phyloP scores from a whole-genome alignment of 2,329 filamentous ascomycete genomes.

The Apiospora arundinis region DNA sequence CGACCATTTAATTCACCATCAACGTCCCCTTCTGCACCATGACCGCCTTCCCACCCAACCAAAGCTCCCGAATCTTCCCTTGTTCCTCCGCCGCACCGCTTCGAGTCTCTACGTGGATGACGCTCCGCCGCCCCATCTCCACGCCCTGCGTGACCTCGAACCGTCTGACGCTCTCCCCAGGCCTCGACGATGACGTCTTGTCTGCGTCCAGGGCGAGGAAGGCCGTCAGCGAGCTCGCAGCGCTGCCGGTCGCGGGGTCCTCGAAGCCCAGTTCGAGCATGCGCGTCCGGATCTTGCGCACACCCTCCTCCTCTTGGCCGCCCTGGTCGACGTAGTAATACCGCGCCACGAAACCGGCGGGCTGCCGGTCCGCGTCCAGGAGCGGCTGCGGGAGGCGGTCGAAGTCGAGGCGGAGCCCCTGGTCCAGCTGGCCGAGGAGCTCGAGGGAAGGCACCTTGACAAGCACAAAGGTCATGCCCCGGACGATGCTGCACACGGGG shows the following conservation, averaged over 20 bases:
- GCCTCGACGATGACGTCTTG: too few species aligned
- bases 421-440: slow-evolving; percentile 54
- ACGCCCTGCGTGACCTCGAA: slow-evolving; percentile 69
- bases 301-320: slow-evolving; percentile 32
- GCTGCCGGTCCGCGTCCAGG: slow-evolving; percentile 60
- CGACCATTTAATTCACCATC: slow-evolving; percentile 28
- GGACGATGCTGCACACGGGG: slow-evolving; percentile 68
- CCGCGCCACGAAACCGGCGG: slow-evolving; percentile 55
- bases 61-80: slow-evolving; percentile 34
- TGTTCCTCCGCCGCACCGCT: slow-evolving; percentile 22
- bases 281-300: slow-evolving; percentile 56
- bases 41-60: slow-evolving; percentile 40
- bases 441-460: slow-evolving; percentile 66
- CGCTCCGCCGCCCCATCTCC: slow-evolving; percentile 68
- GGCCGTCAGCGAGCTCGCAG: slow-evolving; percentile 61
- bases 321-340: slow-evolving; percentile 65
- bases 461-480: slow-evolving; percentile 77
- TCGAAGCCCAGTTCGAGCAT: slow-evolving; percentile 61
- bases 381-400: slow-evolving; percentile 38
- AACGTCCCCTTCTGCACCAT: slow-evolving; percentile 39
- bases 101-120: slow-evolving; percentile 54
- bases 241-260: slow-evolving; percentile 69
- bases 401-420: slow-evolving; percentile 39
- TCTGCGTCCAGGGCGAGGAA: slow-evolving; percentile 56
- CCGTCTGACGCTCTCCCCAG: too few species aligned